Conservation (phyloP, 1,284 basidiomycete species). For the Malassezia restricta region DNA sequence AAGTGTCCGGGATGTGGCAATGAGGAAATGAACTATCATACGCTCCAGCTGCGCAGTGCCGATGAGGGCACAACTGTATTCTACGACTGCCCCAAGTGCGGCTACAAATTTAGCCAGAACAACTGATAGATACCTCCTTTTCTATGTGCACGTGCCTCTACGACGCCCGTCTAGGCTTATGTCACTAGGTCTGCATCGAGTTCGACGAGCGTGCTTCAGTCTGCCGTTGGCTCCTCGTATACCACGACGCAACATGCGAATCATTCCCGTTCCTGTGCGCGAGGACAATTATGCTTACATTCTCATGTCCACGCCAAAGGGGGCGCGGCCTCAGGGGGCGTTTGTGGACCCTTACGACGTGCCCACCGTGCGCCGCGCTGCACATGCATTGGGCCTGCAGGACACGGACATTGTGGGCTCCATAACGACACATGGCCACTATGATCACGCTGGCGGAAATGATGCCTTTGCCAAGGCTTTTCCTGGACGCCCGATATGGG, state of each 20-base stretch:
- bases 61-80: conserved; percentile 48
- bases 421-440: conserved; percentile 43
- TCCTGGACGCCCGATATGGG: conserved; percentile 64
- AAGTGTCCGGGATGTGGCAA: conserved; percentile 76
- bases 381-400: conserved; percentile 50
- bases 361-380: conserved; percentile 59
- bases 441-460: conserved; percentile 80
- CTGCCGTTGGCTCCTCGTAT: not conserved
- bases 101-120: conserved; percentile 44
- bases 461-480: conserved; percentile 52
- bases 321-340: conserved; percentile 20
- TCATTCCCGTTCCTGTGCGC: conserved; percentile 42
- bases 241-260: conserved; percentile 28
- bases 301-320: conserved; percentile 25
- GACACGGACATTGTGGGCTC: conserved; percentile 47
- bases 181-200: not conserved
- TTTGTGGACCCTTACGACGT: conserved; percentile 67
- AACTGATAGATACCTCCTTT: conserved; percentile 6
- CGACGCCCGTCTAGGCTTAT: not conserved
- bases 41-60: conserved; percentile 48
- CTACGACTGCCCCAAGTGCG: conserved; percentile 46
- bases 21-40: conserved; percentile 48
- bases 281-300: conserved; percentile 46
- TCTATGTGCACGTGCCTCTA: not conserved
- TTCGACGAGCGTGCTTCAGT: not conserved